Percentiles rank a stretch among this genome's conserved stretches.
These are phyloP conservation scores for Wickerhamiella dianesei DNA, from an alignment of 805 yeast genomes.

Conservation along the genomic window DNA sequence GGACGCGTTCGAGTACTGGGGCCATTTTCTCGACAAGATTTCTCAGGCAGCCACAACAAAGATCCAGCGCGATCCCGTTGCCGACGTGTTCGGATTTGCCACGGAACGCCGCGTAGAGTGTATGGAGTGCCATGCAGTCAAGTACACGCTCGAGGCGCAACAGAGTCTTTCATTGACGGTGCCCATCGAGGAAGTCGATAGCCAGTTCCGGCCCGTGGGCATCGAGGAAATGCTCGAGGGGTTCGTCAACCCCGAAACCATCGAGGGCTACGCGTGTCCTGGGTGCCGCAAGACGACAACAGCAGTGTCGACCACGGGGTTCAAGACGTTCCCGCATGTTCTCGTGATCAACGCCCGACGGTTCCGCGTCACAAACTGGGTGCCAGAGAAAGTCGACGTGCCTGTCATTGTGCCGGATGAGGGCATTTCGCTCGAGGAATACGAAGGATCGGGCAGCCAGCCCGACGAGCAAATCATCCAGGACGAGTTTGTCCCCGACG, in stretches of 20 bases:
- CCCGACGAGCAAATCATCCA: constrained; percentile 30
- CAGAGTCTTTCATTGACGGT: constrained; percentile 57
- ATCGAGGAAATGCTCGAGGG: constrained; percentile 37
- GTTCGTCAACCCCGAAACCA: constrained; percentile 35
- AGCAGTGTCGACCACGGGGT: constrained; percentile 30
- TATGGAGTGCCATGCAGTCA: constrained; percentile 44
- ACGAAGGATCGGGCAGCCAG: constrained; percentile 31
- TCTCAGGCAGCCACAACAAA: constrained; percentile 23
- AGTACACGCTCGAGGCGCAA: constrained; percentile 39
- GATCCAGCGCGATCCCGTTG: constrained; percentile 28
- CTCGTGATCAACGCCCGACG: constrained; percentile 64
- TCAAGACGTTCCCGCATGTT: constrained; percentile 55
- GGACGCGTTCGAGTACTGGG: constrained; percentile 84
- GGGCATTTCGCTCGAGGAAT: constrained; percentile 30
- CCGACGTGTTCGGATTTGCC: constrained; percentile 48
- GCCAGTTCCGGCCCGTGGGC: constrained; percentile 34
- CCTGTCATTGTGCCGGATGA: constrained; percentile 44
- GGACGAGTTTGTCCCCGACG: constrained; percentile 27
- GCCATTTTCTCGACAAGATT: constrained; percentile 49
- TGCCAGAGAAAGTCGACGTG: constrained; percentile 66
- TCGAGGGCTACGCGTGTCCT: constrained; percentile 46
- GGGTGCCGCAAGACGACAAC: constrained; percentile 23
- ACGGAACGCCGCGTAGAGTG: constrained; percentile 52
- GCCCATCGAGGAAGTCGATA: constrained; percentile 24
- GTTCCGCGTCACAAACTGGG: constrained; percentile 79